Conservation (phyloP, 2,329 filamentous ascomycete genomes). For the Polychaeton citri region DNA sequence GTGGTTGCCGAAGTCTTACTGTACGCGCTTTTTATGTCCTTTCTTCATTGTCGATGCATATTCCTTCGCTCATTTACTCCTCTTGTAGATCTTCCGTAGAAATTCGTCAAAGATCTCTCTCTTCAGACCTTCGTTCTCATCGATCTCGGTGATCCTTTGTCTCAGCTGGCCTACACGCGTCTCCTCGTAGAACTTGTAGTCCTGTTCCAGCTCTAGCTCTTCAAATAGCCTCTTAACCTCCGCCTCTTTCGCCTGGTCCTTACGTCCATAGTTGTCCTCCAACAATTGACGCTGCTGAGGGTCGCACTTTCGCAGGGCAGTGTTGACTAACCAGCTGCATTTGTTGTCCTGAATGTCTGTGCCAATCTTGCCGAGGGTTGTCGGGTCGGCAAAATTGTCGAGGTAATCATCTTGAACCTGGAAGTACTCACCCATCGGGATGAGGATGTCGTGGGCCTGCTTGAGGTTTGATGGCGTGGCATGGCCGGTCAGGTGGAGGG, state of each 20-base stretch:
- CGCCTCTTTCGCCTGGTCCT: conserved; percentile 71
- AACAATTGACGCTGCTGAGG: conserved; percentile 79
- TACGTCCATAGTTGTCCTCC: conserved; percentile 86
- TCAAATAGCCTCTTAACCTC: conserved; percentile 80
- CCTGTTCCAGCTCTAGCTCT: conserved; percentile 69
- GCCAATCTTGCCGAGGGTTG: conserved; percentile 93
- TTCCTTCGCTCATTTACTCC: conserved; percentile 61
- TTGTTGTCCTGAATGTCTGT: conserved; percentile 99
- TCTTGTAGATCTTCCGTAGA: conserved; percentile 94
- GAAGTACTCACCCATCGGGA: conserved; percentile 97
- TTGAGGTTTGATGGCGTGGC: conserved; percentile 82
- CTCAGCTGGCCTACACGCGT: conserved; percentile 66
- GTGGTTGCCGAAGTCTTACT: too few relatives aligned
- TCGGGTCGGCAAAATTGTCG: conserved; percentile 88
- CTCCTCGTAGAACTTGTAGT: conserved; percentile 85
- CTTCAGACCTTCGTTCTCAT: conserved; percentile 81
- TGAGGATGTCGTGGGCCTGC: conserved; percentile 79
- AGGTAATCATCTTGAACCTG: conserved; percentile 98
- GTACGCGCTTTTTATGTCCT: neutral
- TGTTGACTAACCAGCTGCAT: conserved; percentile 96
- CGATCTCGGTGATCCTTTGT: conserved; percentile 60
- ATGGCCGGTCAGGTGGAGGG: conserved; percentile 70
- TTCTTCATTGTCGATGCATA: neutral
- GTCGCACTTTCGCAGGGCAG: conserved; percentile 67
- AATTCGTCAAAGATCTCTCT: conserved; percentile 82